Base-by-base conservation (phyloP, 2,329 filamentous ascomycete genomes). In the Trichophyton verrucosum region DNA sequence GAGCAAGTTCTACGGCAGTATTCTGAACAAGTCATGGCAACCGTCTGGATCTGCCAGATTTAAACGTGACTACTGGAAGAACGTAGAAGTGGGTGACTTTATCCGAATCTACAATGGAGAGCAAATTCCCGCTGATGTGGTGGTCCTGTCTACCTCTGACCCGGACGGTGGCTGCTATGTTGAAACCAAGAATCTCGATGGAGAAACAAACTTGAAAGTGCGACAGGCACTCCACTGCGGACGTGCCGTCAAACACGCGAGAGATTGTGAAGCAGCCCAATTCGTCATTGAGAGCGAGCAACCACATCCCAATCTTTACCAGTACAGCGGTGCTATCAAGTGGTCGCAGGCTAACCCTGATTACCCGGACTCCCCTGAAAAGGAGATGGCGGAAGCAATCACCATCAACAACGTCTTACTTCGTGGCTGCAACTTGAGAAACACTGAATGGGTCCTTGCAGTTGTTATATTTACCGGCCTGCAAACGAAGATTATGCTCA, bases 401-500 rank as follows among this genome's bases (percentile, higher is more conserved):
- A 86, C 86, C 4, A 96, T 99, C 74, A 96, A 96, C 79, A 99
- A 99, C 70, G 75, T 97, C 65, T 82, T 99, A 33, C 84, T 99
- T 51, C 88, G 94, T 78, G 94, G 94, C 60, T 96, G 91, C 75
- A 95, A 91, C 67, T 76, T 99, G 57, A 85, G 91, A 65, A 99
- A 97, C 73, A 99, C 94, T 0, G 91, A 97, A 70, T 99, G 94
- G 94, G 82, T 91, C 60, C 81, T 99, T 4, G 94, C 91, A 59
- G 82, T 99, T 2, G 92, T 97, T 57, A 80, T 95, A 17, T 99
- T 95, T 75, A 97, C 94, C 13, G 94, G 94, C 38, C 86, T 91
- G 70, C 92, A 99, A 72, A 96, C 92, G 38, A 99, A 97, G 77
- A 97, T 96, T 72, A 99, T 99, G 94, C 88, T 96, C 78, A 99